phyloP scores from a whole-genome alignment of 345 rosid species.

The Gossypium mustelinum region DNA sequence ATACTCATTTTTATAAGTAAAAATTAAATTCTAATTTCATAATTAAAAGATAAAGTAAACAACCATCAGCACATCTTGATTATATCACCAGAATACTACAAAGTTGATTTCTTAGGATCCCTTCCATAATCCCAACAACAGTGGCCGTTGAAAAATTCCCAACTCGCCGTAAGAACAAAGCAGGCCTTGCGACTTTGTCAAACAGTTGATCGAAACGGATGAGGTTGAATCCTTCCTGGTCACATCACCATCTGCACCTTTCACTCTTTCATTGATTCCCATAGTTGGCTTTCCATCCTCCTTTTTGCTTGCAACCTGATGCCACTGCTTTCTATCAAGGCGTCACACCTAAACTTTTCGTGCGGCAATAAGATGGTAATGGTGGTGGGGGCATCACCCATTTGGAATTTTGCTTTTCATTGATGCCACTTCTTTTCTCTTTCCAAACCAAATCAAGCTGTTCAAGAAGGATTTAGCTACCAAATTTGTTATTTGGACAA shows the following conservation, averaged over 20 bases:
- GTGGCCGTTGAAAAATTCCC: too few relatives aligned
- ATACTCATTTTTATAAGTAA: too few relatives aligned
- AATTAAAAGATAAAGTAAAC: too few relatives aligned
- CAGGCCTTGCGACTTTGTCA: not conserved
- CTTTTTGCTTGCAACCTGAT: not conserved
- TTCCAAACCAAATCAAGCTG: not conserved
- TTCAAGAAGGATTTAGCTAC: not conserved
- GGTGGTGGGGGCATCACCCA: not conserved
- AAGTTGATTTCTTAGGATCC: too few relatives aligned
- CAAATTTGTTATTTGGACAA: not conserved
- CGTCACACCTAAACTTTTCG: not conserved
- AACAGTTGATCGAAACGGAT: not conserved
- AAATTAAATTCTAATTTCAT: accelerated
- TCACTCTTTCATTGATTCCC: not conserved
- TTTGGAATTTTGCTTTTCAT: constrained; percentile 3
- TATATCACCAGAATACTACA: too few relatives aligned
- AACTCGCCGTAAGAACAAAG: too few relatives aligned
- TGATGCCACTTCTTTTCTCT: not conserved
- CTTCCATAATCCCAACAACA: too few relatives aligned
- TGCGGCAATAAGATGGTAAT: not conserved
- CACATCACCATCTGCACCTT: not conserved
- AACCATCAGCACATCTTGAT: too few relatives aligned
- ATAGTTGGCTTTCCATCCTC: not conserved
- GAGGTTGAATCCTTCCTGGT: not conserved
- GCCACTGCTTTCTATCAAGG: not conserved